Base-by-base conservation (phyloP, 495 filamentous ascomycete genomes). In the Penicillium desertorum region DNA sequence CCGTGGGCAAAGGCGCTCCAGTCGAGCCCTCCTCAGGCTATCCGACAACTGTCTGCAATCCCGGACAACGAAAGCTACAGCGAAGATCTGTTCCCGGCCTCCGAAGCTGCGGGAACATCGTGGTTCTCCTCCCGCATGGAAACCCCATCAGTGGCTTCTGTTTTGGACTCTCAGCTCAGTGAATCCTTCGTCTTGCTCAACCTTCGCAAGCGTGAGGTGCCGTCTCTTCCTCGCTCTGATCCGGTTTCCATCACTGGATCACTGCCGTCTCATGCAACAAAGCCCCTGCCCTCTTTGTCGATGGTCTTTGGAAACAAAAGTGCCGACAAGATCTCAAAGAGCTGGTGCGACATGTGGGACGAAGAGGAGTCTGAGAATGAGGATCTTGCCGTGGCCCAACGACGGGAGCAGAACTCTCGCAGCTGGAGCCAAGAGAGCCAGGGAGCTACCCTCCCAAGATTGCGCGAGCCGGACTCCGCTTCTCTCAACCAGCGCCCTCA, bases 331-430 rank as follows among this genome's bases (percentile, higher is more conserved):
- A 88, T 92, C 11, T 94, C 92, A 27, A 96, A 97, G 84, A 97
- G 92, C 79, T 97, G 92, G 92, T 94, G 91, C 63, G 92, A 97
- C 73, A 79, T 97, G 61, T 97, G 89, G 87, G 92, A 96, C 54
- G 92, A 96, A 71, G 92, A 96, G 51, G 82, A 94, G 61, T 80
- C 82, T 17, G 82, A 89, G 69, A 77, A 77, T 44, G 80, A 84
- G 54, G 80, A 83, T 46, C 41, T 63, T 37, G 80, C 80, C 16
- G 53, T 88, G 48, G 76, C 86, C 60, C 71, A 80, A 54, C 80
- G 87, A 36, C 87, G 87, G 66, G 85, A 87, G 71, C 80, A 88
- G 69, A 91, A 91, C 68, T 86, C 86, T 68, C 81, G 88, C 56
- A 91, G 86, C 62, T 92, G 85, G 85, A 92, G 89, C 64, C 86